Conservation (phyloP, 208 protist genomes). For the Leishmania guyanensis region DNA sequence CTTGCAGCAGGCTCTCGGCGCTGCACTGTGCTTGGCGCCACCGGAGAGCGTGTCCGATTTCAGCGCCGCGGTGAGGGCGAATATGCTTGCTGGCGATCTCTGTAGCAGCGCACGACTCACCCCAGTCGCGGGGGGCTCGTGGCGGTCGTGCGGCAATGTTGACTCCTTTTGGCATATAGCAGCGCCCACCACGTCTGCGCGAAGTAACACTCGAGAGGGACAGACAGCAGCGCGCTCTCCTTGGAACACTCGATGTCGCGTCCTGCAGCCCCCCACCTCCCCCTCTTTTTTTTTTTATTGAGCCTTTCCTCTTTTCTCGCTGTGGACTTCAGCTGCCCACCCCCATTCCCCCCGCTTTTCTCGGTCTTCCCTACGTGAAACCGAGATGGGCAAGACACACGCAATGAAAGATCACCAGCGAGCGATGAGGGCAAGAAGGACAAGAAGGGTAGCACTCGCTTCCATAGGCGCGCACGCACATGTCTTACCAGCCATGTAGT, state of each 20-base stretch:
- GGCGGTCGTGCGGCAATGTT: neutral
- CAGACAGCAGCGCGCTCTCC: neutral
- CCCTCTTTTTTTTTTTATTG: neutral
- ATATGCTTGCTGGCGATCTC: neutral
- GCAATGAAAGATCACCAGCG: too few relatives aligned
- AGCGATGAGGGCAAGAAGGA: neutral
- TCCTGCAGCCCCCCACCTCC: neutral
- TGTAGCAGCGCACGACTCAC: neutral
- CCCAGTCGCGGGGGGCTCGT: neutral
- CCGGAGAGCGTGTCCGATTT: conserved; percentile 16
- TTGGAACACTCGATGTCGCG: neutral
- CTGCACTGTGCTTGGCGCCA: conserved; percentile 33
- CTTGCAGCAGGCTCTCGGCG: conserved; percentile 42
- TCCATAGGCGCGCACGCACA: too few relatives aligned
- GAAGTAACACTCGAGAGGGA: neutral
- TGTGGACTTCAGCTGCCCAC: neutral
- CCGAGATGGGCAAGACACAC: neutral
- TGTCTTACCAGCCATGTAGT: neutral
- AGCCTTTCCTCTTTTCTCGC: neutral
- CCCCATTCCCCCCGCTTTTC: neutral
- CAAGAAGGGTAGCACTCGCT: neutral
- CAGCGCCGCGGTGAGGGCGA: neutral
- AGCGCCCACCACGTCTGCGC: neutral
- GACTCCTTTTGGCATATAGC: neutral
- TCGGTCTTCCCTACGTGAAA: neutral